Evolutionary conservation across 1,284 basidiomycete species (phyloP), one percentile per base, ranked within the genome.

Genomic region (Sphaerobolus stellatus): DNA sequence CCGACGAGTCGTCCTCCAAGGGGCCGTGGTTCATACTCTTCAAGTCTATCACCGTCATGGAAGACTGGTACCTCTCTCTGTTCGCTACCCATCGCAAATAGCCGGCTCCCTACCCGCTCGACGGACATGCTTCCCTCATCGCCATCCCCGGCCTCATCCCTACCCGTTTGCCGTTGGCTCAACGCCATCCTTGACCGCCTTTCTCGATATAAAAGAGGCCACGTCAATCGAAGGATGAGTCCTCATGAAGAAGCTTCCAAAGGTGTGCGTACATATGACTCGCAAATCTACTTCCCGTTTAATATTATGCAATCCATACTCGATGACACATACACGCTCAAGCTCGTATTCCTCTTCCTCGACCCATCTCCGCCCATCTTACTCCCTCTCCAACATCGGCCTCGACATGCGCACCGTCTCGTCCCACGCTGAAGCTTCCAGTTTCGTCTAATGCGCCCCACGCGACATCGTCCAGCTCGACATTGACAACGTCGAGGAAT

Each of bases 51-150:
- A 76, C 85, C 56, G 89, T 92, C 68, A 92, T 92, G 89, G 89
- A 98, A 72, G 94, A 98, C 69, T 98, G 95, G 94, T 98, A 97
- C 68, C 78, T n/a, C n/a, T 94, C 46, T 80, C 92, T 0, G 78
- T 98, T 94, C n/a, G 20, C 49, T 85, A 91, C 50, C 88, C 74
- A 61, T n/a, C n/a, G n/a, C n/a, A n/a, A n/a, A 88, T 81, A 56
- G 79, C 81, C 68, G 65, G 85, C 58, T n/a, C 50, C 69, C 78
- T 22, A 78, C 96, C 28, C 98, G 94, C 73, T 77, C 80, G 49
- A 75, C 84, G 71, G 77, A 97, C 69, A 97, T 98, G 94, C 78
- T 83, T 46, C 76, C 59, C 80, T 99, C 31, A 86, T 98, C 49
- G 86, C 88, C 59, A 88, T 94, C 64, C 91, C 94, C 2, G 96